Conservation (phyloP, 192 early-diverging fungal species). For the Radiomyces spectabilis region DNA sequence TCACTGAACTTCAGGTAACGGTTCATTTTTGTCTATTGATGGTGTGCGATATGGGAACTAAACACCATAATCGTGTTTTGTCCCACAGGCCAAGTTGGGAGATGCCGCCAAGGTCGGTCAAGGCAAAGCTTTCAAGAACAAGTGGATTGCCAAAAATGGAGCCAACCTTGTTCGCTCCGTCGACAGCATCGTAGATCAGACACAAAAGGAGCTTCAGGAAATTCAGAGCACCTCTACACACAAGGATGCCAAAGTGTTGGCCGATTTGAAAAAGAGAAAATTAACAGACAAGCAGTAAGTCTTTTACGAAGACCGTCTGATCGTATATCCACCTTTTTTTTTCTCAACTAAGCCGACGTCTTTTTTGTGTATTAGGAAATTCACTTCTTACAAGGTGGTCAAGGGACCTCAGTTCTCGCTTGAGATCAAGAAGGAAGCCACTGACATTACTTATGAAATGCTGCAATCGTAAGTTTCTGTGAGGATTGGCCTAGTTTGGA, state of each 20-base stretch:
- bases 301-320: neutral
- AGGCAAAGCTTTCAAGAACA: slow-evolving; percentile 94
- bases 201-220: slow-evolving; percentile 62
- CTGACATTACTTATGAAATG: slow-evolving; percentile 94
- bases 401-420: slow-evolving; percentile 90
- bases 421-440: slow-evolving; percentile 80
- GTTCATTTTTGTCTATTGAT: neutral
- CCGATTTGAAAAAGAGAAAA: slow-evolving; percentile 73
- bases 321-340: slow-evolving; percentile 1
- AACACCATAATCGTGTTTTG: neutral
- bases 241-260: slow-evolving; percentile 55
- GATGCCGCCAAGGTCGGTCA: slow-evolving; percentile 84
- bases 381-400: slow-evolving; percentile 70
- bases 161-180: slow-evolving; percentile 69
- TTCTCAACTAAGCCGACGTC: no score
- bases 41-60: neutral
- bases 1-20: slow-evolving; percentile 73
- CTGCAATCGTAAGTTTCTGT: slow-evolving; percentile 47
- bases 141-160: slow-evolving; percentile 89
- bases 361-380: slow-evolving; percentile 42
- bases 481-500: neutral
- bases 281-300: slow-evolving; percentile 61
- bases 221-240: slow-evolving; percentile 59
- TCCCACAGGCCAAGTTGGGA: slow-evolving; percentile 46
- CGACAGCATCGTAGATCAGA: slow-evolving; percentile 77